Evolutionary conservation across 768 basidiomycete species (phyloP).

Genomic region (Clitopilus passeckerianus): DNA sequence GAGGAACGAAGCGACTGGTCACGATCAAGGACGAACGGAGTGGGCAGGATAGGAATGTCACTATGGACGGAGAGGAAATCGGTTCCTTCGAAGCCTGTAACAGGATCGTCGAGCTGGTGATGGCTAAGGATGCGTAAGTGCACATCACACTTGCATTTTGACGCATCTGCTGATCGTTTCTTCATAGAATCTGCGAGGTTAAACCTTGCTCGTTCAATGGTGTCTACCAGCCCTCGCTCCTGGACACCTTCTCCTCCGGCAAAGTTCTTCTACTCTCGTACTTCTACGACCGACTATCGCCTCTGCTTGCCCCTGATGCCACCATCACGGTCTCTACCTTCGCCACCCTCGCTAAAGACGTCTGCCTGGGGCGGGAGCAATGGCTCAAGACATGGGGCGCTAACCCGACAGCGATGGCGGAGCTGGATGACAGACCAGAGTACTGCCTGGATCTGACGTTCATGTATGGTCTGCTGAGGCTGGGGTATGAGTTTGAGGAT

Average conservation of each 20-base stretch:
- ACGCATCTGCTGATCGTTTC: not conserved
- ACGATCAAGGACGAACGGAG: constrained; percentile 50
- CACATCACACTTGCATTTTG: not conserved
- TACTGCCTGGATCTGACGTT: constrained; percentile 96
- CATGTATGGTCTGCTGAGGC: constrained; percentile 80
- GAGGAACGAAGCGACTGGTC: constrained; percentile 56
- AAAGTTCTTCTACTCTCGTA: constrained; percentile 91
- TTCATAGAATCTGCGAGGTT: constrained; percentile 72
- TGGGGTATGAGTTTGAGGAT: constrained; percentile 87
- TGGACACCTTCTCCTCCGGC: constrained; percentile 84
- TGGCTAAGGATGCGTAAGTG: constrained; percentile 92
- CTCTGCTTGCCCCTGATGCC: constrained; percentile 44
- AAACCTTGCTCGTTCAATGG: constrained; percentile 98
- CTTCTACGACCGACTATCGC: constrained; percentile 92
- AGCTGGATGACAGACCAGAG: constrained; percentile 82
- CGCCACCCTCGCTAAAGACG: constrained; percentile 55
- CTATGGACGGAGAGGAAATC: constrained; percentile 80
- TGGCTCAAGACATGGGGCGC: constrained; percentile 53
- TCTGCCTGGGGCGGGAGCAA: constrained; percentile 63
- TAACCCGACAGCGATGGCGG: constrained; percentile 35
- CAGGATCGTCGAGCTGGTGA: constrained; percentile 76
- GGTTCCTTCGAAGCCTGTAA: constrained; percentile 87
- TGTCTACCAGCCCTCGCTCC: constrained; percentile 91
- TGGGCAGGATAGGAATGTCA: constrained; percentile 50
- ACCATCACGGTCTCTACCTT: constrained; percentile 52